phyloP scores from a whole-genome alignment of 2,329 filamentous ascomycete species.

The Aspergillus intermedius region DNA sequence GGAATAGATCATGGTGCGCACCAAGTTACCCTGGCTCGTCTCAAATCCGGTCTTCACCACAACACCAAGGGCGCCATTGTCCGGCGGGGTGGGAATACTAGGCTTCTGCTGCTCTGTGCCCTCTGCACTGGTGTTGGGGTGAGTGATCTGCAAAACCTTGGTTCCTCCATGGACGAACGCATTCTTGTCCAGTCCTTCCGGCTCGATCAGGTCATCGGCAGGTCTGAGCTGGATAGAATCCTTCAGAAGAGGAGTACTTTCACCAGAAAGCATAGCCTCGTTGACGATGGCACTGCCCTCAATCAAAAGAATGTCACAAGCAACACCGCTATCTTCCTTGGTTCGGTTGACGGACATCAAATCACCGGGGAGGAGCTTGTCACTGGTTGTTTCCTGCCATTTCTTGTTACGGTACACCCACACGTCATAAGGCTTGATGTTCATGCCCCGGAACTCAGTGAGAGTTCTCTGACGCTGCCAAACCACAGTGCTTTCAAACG shows the following conservation, averaged over 20 bases:
- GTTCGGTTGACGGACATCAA: conserved; percentile 86
- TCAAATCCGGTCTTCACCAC: conserved; percentile 98
- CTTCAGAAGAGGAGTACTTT: conserved; percentile 94
- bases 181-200: conserved; percentile 92
- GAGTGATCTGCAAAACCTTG: conserved; percentile 92
- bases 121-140: conserved; percentile 66
- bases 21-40: conserved; percentile 93
- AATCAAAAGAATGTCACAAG: conserved; percentile 92
- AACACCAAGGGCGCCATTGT: conserved; percentile 88
- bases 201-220: conserved; percentile 69
- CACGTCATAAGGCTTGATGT: conserved; percentile 95
- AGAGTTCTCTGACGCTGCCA: conserved; percentile 97
- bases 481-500: conserved; percentile 96
- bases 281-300: conserved; percentile 97
- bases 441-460: conserved; percentile 97
- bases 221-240: conserved; percentile 91
- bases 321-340: conserved; percentile 94
- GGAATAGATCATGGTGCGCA: conserved; percentile 99
- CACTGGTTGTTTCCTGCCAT: conserved; percentile 84
- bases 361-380: conserved; percentile 87
- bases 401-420: conserved; percentile 82
- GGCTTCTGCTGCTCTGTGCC: conserved; percentile 56
- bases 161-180: conserved; percentile 94
- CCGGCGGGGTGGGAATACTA: conserved; percentile 75
- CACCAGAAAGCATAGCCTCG: conserved; percentile 97